Conservation (phyloP, 345 rosid species). For the Hibiscus syriacus region DNA sequence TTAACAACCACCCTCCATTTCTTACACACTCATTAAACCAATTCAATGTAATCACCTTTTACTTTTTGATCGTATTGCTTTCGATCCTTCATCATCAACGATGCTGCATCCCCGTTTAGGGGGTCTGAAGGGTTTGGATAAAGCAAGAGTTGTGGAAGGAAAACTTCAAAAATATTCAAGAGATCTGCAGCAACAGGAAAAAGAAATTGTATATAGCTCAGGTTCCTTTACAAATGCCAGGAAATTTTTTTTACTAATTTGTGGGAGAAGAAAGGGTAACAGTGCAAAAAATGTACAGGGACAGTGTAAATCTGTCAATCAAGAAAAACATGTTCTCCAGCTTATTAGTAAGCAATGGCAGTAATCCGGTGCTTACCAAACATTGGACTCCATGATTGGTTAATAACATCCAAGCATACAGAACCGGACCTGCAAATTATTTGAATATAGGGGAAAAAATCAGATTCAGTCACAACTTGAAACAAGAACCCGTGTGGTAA, state of each 20-base stretch:
- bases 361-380: slow-evolving; percentile 37
- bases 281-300: not conserved
- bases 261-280: not conserved
- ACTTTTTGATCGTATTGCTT: slow-evolving; percentile 61
- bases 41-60: slow-evolving; percentile 37
- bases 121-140: slow-evolving; percentile 75
- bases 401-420: slow-evolving; percentile 69
- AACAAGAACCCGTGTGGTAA: not conserved
- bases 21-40: not conserved
- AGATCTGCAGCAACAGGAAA: slow-evolving; percentile 41
- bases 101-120: slow-evolving; percentile 63
- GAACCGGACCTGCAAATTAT: slow-evolving; percentile 54
- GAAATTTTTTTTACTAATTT: not conserved
- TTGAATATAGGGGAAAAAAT: not conserved
- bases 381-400: slow-evolving; percentile 82
- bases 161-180: slow-evolving; percentile 60
- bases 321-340: not conserved
- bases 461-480: not conserved
- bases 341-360: not conserved
- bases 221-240: not conserved
- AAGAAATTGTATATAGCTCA: not conserved
- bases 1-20: not conserved
- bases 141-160: slow-evolving; percentile 62
- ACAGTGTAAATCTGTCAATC: not conserved
- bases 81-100: slow-evolving; percentile 62